Percentiles rank a stretch among this genome's conserved stretches.
Conservation (phyloP, 176 grass and related monocot species). For the Rhynchospora tenuis region DNA sequence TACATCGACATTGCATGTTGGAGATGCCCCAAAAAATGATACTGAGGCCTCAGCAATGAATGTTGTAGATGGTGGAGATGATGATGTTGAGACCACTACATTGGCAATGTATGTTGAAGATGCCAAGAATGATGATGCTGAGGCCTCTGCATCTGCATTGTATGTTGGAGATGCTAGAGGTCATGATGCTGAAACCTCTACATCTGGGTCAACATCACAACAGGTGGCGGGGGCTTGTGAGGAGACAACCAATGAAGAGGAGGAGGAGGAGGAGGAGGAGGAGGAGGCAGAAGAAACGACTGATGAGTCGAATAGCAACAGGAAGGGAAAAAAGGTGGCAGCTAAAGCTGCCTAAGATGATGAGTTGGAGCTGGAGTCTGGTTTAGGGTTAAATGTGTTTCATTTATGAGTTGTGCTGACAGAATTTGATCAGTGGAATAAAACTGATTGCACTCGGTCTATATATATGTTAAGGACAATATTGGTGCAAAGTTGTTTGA, state of each 20-base stretch:
- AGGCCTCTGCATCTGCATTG: too few species aligned
- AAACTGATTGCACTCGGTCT: not conserved
- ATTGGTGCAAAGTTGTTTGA: not conserved
- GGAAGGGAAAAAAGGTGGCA: not conserved
- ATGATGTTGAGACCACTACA: too few species aligned
- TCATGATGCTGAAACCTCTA: too few species aligned
- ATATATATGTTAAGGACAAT: not conserved
- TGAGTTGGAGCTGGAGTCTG: not conserved
- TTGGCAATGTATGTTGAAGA: too few species aligned
- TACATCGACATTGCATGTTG: too few species aligned
- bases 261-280: slow-evolving; percentile 1
- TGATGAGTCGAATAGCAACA: slow-evolving; percentile 1
- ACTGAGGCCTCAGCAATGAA: too few species aligned
- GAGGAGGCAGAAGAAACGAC: not conserved
- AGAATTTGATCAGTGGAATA: not conserved
- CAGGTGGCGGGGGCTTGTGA: slow-evolving; percentile 31
- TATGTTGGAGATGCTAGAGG: too few species aligned
- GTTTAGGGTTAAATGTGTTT: slow-evolving; percentile 1
- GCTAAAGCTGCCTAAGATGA: not conserved
- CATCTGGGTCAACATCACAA: slow-evolving; percentile 1
- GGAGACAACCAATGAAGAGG: not conserved
- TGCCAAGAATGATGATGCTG: too few species aligned
- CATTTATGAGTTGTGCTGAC: not conserved
- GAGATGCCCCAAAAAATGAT: too few species aligned
- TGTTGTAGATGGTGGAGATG: too few species aligned